A percentile compares a stretch with the other conserved stretches of the same genome.
Conservation (phyloP, 108 stramenopile genomes). For the Cyclotella kingstonii region DNA sequence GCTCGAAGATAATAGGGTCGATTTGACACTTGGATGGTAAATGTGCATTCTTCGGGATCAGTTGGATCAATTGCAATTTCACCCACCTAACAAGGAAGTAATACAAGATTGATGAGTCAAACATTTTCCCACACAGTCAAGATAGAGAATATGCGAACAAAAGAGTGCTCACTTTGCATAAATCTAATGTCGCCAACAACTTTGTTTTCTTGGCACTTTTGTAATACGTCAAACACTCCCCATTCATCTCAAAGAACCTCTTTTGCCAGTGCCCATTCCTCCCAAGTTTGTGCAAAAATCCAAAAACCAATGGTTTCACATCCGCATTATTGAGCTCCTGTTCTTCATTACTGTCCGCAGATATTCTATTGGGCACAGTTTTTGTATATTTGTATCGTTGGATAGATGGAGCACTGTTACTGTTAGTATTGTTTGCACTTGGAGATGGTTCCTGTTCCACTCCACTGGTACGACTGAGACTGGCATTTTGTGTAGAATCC, state of each 20-base stretch:
- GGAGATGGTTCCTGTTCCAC: not conserved
- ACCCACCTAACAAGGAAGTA: conserved; percentile 57
- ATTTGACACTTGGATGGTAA: conserved; percentile 75
- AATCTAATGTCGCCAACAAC: conserved; percentile 81
- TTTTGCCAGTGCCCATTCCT: conserved; percentile 97
- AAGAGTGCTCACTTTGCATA: conserved; percentile 70
- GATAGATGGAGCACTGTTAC: not conserved
- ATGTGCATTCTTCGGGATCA: conserved; percentile 64
- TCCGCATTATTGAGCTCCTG: conserved; percentile 33
- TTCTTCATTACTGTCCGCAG: conserved; percentile 7
- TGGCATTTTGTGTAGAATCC: conserved; percentile 34
- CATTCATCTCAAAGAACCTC: conserved; percentile 96
- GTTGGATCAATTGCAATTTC: conserved; percentile 61
- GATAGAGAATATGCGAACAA: too few species aligned
- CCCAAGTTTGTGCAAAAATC: conserved; percentile 93
- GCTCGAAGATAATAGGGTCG: conserved; percentile 78
- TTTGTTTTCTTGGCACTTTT: conserved; percentile 91
- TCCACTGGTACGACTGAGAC: conserved; percentile 1
- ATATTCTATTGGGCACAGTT: not conserved
- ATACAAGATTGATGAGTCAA: too few species aligned
- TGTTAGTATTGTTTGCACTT: not conserved
- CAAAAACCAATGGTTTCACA: conserved; percentile 65
- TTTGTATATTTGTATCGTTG: too few species aligned
- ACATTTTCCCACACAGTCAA: too few species aligned
- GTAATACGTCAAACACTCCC: conserved; percentile 94